Percentiles rank a stretch among this genome's conserved stretches.
phyloP scores from a whole-genome alignment of 179 eudicot species.

The Vitellaria paradoxa region DNA sequence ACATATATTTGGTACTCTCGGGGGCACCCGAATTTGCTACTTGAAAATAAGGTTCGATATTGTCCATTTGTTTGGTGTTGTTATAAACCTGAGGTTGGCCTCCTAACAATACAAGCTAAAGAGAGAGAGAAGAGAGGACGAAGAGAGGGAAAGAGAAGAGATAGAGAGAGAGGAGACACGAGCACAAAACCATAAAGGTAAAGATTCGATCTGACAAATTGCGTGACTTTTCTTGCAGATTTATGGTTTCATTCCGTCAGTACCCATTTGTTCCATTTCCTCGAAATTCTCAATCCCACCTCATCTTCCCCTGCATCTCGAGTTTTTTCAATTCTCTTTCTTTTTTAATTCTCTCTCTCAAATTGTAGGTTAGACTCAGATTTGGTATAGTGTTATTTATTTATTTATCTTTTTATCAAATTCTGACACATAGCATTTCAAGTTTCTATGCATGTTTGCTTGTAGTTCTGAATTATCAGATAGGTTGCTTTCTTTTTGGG shows the following conservation, averaged over 20 bases:
- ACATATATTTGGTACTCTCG: too few species aligned
- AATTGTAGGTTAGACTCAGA: not conserved
- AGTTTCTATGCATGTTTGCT: not conserved
- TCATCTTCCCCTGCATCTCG: not conserved
- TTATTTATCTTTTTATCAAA: not conserved
- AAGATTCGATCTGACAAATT: conserved; percentile 10
- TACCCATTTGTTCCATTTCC: not conserved
- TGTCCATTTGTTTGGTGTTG: too few species aligned
- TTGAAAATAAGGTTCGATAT: too few species aligned
- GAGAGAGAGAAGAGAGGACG: too few species aligned
- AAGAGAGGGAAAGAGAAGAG: not conserved
- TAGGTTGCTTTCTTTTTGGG: not conserved
- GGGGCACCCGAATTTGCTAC: too few species aligned
- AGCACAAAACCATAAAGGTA: not conserved
- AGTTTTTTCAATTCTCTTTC: not conserved
- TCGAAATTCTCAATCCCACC: conserved; percentile 8
- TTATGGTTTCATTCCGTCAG: not conserved
- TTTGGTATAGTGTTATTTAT: too few species aligned
- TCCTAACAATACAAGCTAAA: too few species aligned
- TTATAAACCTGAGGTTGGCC: too few species aligned
- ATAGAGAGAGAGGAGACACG: conserved; percentile 4
- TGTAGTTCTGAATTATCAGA: not conserved
- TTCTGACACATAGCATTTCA: not conserved
- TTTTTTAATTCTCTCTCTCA: not conserved
- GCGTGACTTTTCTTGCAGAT: not conserved